phyloP scores from a whole-genome alignment of 352 stramenopile species.

The Blastocystis sp. region DNA sequence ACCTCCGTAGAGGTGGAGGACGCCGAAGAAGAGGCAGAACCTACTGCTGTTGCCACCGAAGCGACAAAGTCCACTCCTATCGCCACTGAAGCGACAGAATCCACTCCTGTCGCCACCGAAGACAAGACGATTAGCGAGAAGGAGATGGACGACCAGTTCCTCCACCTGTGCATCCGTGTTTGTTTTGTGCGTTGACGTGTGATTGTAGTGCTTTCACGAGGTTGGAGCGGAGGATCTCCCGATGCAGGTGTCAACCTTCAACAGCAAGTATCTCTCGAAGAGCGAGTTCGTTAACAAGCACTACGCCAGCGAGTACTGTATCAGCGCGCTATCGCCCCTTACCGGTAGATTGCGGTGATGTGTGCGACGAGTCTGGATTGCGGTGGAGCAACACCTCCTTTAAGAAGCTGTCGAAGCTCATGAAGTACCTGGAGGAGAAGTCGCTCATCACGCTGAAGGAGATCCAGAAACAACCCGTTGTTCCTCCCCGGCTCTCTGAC shows the following conservation, averaged over 20 bases:
- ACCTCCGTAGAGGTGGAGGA: background rate
- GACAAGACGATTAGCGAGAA: background rate
- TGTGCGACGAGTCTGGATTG: background rate
- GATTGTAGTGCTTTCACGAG: constrained; percentile 27
- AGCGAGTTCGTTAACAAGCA: background rate
- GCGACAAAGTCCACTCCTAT: too few relatives aligned
- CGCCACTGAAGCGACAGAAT: background rate
- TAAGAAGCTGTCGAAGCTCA: constrained; percentile 10
- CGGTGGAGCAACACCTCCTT: constrained; percentile 24
- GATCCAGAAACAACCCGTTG: constrained; percentile 43
- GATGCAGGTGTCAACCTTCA: constrained; percentile 52
- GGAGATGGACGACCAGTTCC: constrained; percentile 51
- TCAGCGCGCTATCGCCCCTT: background rate
- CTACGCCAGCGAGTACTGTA: constrained; percentile 24
- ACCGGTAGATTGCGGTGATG: constrained; percentile 29
- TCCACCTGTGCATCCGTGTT: constrained; percentile 38
- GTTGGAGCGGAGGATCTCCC: constrained; percentile 12
- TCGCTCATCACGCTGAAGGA: constrained; percentile 35
- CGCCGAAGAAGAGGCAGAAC: background rate
- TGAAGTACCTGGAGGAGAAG: constrained; percentile 26
- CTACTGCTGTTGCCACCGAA: background rate
- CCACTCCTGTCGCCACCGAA: background rate
- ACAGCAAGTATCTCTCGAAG: constrained; percentile 31
- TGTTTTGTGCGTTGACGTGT: background rate
- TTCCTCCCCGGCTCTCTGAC: background rate